Conservation (phyloP, 768 basidiomycete species). For the Macrolepiota fuliginosa region DNA sequence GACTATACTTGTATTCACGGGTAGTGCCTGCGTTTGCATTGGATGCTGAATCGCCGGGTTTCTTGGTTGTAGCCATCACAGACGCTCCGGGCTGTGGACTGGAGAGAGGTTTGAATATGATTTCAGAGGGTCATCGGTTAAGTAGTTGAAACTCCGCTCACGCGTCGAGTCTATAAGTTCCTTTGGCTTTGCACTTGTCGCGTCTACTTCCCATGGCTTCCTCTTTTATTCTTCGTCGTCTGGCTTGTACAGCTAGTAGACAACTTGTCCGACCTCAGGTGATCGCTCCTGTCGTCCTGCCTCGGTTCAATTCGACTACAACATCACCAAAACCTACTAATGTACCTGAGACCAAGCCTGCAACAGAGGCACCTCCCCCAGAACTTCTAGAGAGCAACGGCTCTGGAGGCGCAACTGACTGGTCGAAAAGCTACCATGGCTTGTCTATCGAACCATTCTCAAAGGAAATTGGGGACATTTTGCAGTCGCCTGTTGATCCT, state of each 20-base stretch:
- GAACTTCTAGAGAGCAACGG: background rate
- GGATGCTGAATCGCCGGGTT: conserved; percentile 15
- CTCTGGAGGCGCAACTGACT: conserved; percentile 54
- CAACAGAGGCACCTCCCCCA: background rate
- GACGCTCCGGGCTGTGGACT: conserved; percentile 14
- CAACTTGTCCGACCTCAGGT: background rate
- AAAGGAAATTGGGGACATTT: conserved; percentile 65
- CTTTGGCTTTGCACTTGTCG: background rate
- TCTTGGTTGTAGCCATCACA: conserved; percentile 17
- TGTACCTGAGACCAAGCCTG: background rate
- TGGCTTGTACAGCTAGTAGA: background rate
- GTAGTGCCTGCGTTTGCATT: conserved; percentile 13
- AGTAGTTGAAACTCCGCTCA: conserved; percentile 8
- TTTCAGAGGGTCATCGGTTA: background rate
- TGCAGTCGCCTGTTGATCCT: conserved; percentile 74
- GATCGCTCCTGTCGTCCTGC: background rate
- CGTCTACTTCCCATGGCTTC: background rate
- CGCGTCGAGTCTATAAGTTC: background rate
- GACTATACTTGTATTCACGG: conserved; percentile 82
- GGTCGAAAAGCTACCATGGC: conserved; percentile 87
- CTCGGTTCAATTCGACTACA: background rate
- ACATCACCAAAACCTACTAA: background rate
- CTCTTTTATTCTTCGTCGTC: conserved; percentile 7
- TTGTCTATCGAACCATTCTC: conserved; percentile 76
- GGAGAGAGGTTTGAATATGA: conserved; percentile 15